Evolutionary conservation across 2,329 filamentous ascomycete genomes (phyloP).

Genomic region (Cladosporium sp.): DNA sequence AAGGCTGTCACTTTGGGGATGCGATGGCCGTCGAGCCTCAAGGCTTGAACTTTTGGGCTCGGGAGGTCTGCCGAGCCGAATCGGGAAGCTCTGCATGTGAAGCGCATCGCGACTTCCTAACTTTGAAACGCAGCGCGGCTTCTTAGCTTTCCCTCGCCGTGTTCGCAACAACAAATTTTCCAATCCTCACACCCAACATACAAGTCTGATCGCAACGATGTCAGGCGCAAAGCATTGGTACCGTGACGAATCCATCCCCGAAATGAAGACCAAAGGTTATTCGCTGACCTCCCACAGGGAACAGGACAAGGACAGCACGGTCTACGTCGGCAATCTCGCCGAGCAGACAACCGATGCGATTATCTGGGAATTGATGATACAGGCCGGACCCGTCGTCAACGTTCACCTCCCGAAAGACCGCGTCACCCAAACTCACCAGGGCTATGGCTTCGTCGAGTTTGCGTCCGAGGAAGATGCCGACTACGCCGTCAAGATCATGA

Average conservation of each 20-base stretch:
- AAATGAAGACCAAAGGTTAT: no score
- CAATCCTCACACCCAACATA: slow-evolving; percentile 15
- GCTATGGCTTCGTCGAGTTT: slow-evolving; percentile 98
- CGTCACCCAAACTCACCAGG: slow-evolving; percentile 93
- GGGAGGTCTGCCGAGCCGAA: slow-evolving; percentile 2
- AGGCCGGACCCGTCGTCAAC: slow-evolving; percentile 94
- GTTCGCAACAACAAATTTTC: background rate
- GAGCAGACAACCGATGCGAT: slow-evolving; percentile 86
- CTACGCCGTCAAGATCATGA: slow-evolving; percentile 94
- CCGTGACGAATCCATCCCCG: slow-evolving; percentile 15
- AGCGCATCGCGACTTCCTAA: background rate
- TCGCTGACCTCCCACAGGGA: slow-evolving; percentile 45
- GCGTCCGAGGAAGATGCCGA: slow-evolving; percentile 92
- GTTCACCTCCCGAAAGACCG: slow-evolving; percentile 97
- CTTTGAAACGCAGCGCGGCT: no score
- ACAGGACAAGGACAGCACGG: slow-evolving; percentile 95
- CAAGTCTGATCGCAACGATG: slow-evolving; percentile 43
- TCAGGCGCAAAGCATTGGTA: slow-evolving; percentile 72
- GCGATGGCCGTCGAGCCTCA: background rate
- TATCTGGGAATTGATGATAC: slow-evolving; percentile 96
- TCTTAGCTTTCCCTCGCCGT: no score
- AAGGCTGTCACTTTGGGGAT: background rate
- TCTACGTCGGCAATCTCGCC: slow-evolving; percentile 98
- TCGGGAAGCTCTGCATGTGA: background rate
- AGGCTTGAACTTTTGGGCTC: slow-evolving; percentile 1